These are phyloP conservation scores for Solanum lycopersicoides DNA, from an alignment of 257 asterid genomes.

Conservation along the genomic window DNA sequence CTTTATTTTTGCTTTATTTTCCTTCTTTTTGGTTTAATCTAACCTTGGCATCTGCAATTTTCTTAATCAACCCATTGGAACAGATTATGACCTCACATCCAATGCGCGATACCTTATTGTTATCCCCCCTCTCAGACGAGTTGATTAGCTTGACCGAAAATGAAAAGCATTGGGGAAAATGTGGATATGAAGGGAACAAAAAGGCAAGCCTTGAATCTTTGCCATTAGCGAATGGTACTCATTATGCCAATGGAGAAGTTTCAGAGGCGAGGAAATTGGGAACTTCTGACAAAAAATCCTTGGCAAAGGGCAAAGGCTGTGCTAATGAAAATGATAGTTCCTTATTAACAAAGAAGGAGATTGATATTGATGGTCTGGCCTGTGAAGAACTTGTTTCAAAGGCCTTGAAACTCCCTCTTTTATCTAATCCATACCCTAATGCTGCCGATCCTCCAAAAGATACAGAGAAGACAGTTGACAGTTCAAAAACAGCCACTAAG, in stretches of 20 bases:
- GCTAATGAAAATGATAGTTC: conserved; percentile 12
- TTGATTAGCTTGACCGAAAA: conserved; percentile 34
- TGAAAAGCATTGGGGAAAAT: conserved; percentile 30
- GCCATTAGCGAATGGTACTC: conserved; percentile 36
- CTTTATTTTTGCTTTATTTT: not conserved
- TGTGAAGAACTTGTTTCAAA: conserved; percentile 75
- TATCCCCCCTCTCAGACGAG: conserved; percentile 80
- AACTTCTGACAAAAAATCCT: conserved; percentile 25
- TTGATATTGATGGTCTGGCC: conserved; percentile 32
- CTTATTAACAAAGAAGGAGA: conserved; percentile 38
- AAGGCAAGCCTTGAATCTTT: conserved; percentile 25
- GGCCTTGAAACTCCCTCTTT: conserved; percentile 80
- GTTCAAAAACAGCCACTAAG: conserved; percentile 11
- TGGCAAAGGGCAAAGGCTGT: conserved; percentile 12
- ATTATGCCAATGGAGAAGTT: conserved; percentile 34
- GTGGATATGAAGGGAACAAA: conserved; percentile 25
- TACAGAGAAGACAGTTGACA: conserved; percentile 8
- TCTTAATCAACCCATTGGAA: conserved; percentile 12
- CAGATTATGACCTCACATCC: conserved; percentile 85
- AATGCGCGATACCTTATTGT: conserved; percentile 22
- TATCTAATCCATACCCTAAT: conserved; percentile 31
- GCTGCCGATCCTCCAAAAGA: conserved; percentile 28
- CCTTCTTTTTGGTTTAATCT: not conserved
- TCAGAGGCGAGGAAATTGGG: conserved; percentile 26
- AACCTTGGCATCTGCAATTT: not conserved